These are phyloP conservation scores for Brasilioporus rufonigricans DNA, from an alignment of 768 basidiomycete species.

Conservation along the genomic window DNA sequence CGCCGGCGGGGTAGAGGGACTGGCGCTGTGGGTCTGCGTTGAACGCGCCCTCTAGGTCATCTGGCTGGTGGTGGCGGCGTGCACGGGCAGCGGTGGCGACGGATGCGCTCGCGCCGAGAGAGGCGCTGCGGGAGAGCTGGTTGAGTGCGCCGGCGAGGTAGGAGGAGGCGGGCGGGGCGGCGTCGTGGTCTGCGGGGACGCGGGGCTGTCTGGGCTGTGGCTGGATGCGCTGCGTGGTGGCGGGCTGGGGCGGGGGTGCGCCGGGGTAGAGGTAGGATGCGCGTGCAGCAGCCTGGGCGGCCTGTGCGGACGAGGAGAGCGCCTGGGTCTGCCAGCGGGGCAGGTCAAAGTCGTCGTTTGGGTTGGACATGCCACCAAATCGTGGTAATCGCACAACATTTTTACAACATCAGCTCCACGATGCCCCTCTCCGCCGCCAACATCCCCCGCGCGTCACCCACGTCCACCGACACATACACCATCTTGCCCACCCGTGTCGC, in stretches of 20 bases:
- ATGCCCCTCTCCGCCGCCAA: constrained; percentile 63
- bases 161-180: constrained; percentile 47
- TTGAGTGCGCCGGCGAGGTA: constrained; percentile 52
- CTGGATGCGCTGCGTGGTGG: constrained; percentile 47
- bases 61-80: constrained; percentile 66
- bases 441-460: constrained; percentile 42
- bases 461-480: constrained; percentile 73
- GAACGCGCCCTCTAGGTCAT: constrained; percentile 61
- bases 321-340: constrained; percentile 54
- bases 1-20: constrained; percentile 54
- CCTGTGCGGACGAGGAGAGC: constrained; percentile 58
- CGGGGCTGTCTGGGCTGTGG: constrained; percentile 53
- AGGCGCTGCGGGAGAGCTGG: constrained; percentile 65
- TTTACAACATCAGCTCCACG: too few species aligned
- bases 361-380: constrained; percentile 68
- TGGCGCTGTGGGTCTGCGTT: constrained; percentile 33
- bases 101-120: constrained; percentile 50
- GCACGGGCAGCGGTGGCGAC: constrained; percentile 42
- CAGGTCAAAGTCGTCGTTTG: constrained; percentile 80
- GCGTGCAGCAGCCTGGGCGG: constrained; percentile 46
- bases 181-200: constrained; percentile 64
- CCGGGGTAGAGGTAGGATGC: constrained; percentile 53
- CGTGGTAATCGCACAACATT: constrained; percentile 44
- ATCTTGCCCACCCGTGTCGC: constrained; percentile 63
- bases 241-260: constrained; percentile 47